Evolutionary conservation across 108 stramenopile genomes (phyloP), one percentile per base, ranked within the genome.

Genomic region (Stephanodiscus triporus): DNA sequence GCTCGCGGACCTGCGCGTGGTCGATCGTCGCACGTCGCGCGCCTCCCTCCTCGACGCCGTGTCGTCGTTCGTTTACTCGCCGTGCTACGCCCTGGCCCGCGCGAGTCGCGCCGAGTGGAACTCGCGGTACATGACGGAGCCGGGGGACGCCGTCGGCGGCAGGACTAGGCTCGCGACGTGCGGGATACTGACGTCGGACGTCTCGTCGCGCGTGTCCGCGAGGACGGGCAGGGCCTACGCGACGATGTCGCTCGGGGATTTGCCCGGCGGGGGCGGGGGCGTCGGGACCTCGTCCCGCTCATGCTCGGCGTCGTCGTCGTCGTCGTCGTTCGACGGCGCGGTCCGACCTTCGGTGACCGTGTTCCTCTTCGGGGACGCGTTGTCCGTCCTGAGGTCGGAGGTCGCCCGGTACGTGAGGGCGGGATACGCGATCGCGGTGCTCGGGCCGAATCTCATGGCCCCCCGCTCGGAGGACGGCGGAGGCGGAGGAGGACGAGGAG

Each of bases 311-410:
- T 29, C 60, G 9, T 55, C 22, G 11, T 29, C 47, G 32, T 40
- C 50, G 16, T 38, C 37, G 2, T 11, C 17, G n/a, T 53, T 40
- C 29, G 47, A 17, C n/a, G 32, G 30, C 47, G 38, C 23, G 13
- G 78, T 89, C 20, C 87, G 84, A 38, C 85, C 89, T 0, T 76
- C 85, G 10, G 56, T 95, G 6, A 67, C 89, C 1, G 83, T 95
- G 10, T 86, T 95, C 42, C 68, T 95, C 38, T 95, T 95, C 71
- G 93, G 93, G 27, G 79, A 88, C 65, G 91, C 85, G 32, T 24
- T 80, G 61, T 22, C 45, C 8, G 27, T 73, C 2, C 57, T 80
- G 48, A 40, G 59, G 6, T 8, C 17, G 4, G 65, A 55, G 10
- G 59, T 29, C 2, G 64, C 38, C 43, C 37, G 29, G 26, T 95